Conservation (phyloP, 768 basidiomycete genomes). For the Tulasnella sp. region DNA sequence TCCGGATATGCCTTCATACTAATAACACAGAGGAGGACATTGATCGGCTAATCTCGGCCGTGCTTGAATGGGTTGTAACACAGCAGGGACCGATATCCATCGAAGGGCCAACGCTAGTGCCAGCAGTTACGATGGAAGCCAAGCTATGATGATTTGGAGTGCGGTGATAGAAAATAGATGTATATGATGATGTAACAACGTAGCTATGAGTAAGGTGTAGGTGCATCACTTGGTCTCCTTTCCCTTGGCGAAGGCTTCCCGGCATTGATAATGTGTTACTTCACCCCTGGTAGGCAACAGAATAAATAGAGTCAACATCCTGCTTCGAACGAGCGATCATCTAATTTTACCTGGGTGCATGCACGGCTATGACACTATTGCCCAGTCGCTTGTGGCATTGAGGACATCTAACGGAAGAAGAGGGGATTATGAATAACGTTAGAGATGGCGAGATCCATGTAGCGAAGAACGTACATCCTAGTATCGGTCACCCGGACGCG, state of each 20-base stretch:
- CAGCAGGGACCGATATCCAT: background rate
- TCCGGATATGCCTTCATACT: constrained; percentile 82
- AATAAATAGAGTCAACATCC: background rate
- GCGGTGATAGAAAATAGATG: background rate
- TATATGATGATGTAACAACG: background rate
- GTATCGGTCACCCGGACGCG: constrained; percentile 85
- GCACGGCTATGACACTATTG: constrained; percentile 87
- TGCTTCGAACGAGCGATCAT: background rate
- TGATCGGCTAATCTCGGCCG: constrained; percentile 41
- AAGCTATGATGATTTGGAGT: background rate
- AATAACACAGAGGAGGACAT: constrained; percentile 59
- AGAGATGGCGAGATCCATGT: background rate
- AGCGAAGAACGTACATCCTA: constrained; percentile 59
- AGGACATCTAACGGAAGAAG: constrained; percentile 54
- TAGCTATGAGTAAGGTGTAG: background rate
- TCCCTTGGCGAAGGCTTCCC: constrained; percentile 57
- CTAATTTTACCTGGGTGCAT: constrained; percentile 64
- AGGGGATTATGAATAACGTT: background rate
- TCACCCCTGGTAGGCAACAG: constrained; percentile 58
- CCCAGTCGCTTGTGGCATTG: constrained; percentile 93
- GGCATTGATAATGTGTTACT: constrained; percentile 94
- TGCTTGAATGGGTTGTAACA: constrained; percentile 27
- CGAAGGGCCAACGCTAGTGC: background rate
- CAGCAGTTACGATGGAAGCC: background rate
- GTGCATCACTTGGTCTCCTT: background rate